A percentile compares a stretch with the other conserved stretches of the same genome.
Evolutionary conservation across 2,329 filamentous ascomycete genomes (phyloP).

Genomic region (Pezicula rhizophila): DNA sequence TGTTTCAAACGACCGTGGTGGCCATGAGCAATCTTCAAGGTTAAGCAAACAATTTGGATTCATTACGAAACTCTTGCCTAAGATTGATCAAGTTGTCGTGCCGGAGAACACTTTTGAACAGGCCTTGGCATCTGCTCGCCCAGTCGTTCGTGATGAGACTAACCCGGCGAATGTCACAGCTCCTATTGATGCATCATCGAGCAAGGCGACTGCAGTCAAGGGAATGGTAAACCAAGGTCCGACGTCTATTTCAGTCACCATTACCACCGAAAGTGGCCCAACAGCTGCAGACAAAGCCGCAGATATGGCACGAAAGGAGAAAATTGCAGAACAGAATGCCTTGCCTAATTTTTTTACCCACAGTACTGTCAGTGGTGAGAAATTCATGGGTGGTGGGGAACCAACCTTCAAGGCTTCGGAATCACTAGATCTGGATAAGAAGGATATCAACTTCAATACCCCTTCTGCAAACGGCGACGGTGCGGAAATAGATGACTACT

Average conservation of each 20-base stretch:
- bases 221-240: slow-evolving; percentile 61
- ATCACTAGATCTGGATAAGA: slow-evolving; percentile 40
- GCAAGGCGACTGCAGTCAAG: slow-evolving; percentile 61
- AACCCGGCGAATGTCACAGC: slow-evolving; percentile 58
- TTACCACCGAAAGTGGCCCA: slow-evolving; percentile 59
- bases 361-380: slow-evolving; percentile 60
- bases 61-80: slow-evolving; percentile 68
- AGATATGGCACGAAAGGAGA: slow-evolving; percentile 59
- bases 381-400: slow-evolving; percentile 42
- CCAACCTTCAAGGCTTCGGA: slow-evolving; percentile 30
- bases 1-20: slow-evolving; percentile 61
- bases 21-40: slow-evolving; percentile 65
- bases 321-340: slow-evolving; percentile 61
- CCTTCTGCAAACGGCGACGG: slow-evolving; percentile 42
- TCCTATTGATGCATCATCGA: slow-evolving; percentile 46
- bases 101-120: slow-evolving; percentile 70
- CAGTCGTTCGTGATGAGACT: slow-evolving; percentile 60
- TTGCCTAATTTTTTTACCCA: slow-evolving; percentile 67
- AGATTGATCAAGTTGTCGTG: slow-evolving; percentile 69
- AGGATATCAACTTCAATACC: slow-evolving; percentile 32
- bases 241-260: slow-evolving; percentile 63
- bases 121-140: slow-evolving; percentile 56
- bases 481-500: slow-evolving; percentile 60
- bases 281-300: slow-evolving; percentile 61
- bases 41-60: slow-evolving; percentile 77